Evolutionary conservation across 495 filamentous ascomycete species (phyloP), one percentile per base, ranked within the genome.

Genomic region (Penicillium coprophilum): DNA sequence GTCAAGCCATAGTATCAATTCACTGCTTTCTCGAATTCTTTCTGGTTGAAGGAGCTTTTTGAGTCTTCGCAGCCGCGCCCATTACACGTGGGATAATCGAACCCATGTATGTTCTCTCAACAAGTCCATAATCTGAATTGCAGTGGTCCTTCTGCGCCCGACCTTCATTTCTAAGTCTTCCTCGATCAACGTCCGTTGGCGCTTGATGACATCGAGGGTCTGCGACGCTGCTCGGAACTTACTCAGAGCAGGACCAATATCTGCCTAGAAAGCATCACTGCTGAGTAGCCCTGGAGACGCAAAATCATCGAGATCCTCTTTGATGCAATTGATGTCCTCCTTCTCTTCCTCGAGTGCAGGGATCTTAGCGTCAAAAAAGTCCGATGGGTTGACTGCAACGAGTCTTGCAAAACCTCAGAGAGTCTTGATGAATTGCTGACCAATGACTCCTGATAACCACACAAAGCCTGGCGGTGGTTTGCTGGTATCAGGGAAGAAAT

Each of bases 51-150:
- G 4, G 8, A 1, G 36, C 11, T 15, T 21, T 50, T n/a, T 30
- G 27, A 9, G 47, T 52, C 36, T 61, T 61, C 8, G 45, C 47
- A n/a, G 55, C 19, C 3, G 62, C 48, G 11, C 28, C 24, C 59
- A 65, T 60, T 20, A 65, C 53, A 11, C 54, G 41, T 2, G 56
- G 30, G 5, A 62, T 38, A 19, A 65, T 54, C 1, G 53, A 51
- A 21, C 36, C 28, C 12, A 21, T 13, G 47, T 65, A 65, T 2
- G 59, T 56, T 21, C 59, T 51, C 38, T 62, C 55, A 30, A 53
- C 19, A 20, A 65, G 17, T 5, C 24, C 36, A 15, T 46, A 0
- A 8, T 46, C 44, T 7, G 19, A 46, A 5, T 24, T 9, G 13
- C 44, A 6, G 7, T 10, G 44, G n/a, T 46, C 27, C 44, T 46